phyloP scores from a whole-genome alignment of 345 rosid genomes.

The Gossypium sturtianum region DNA sequence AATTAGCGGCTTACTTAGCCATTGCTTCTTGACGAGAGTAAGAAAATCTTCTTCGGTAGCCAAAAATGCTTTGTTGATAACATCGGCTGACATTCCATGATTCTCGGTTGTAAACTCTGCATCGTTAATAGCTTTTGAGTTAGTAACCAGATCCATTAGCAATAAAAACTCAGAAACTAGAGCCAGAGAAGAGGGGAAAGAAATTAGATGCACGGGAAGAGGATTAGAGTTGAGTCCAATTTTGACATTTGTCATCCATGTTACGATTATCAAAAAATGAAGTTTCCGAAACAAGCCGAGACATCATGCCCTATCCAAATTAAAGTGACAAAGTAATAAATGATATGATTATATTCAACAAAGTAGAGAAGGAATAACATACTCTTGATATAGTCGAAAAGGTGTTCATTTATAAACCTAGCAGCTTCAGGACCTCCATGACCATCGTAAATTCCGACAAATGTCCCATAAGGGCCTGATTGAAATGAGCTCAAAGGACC shows the following conservation, averaged over 20 bases:
- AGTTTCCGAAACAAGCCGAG: not conserved
- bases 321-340: not conserved
- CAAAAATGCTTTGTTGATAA: constrained; percentile 70
- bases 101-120: constrained; percentile 83
- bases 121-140: constrained; percentile 41
- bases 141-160: constrained; percentile 35
- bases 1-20: constrained; percentile 68
- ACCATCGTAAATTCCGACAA: constrained; percentile 96
- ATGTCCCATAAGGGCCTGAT: constrained; percentile 82
- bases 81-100: constrained; percentile 81
- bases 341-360: constrained; percentile 2
- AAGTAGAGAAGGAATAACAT: constrained; percentile 23
- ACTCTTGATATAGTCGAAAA: constrained; percentile 68
- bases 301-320: not conserved
- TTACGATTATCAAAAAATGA: not conserved
- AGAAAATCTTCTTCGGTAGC: constrained; percentile 92
- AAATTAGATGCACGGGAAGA: not conserved
- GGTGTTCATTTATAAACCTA: constrained; percentile 63
- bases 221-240: not conserved
- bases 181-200: not conserved
- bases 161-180: constrained; percentile 11
- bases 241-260: not conserved
- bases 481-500: constrained; percentile 76
- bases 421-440: constrained; percentile 99
- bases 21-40: constrained; percentile 55